Base-by-base conservation (phyloP, 1,284 basidiomycete genomes). In the Sanguinoderma infundibulare region DNA sequence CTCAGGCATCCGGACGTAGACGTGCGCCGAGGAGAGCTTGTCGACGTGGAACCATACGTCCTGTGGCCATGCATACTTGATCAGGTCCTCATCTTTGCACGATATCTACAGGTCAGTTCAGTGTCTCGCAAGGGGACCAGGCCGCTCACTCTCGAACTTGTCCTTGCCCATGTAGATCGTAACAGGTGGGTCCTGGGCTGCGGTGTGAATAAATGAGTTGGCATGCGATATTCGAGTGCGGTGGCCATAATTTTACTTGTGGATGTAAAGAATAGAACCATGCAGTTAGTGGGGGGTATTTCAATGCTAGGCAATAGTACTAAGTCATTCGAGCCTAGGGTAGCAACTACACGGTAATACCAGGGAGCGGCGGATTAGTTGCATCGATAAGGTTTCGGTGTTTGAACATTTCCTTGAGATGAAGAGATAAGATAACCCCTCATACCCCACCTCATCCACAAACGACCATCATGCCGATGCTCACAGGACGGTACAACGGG, bases 161-260 rank as follows among this genome's bases (percentile, higher is more conserved):
- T 99, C 97, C 72, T 87, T 89, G 39, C 97, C 97, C 94, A 98
- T 97, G 78, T 97, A 98, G 62, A 98, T 83, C 22, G 80, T 86
- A 3, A 84, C 90, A 1, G 92, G 82, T 1, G 94, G 93, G 38
- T 83, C 76, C 20, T 77, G 70, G 39, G 75, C 89, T 91, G 28
- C 4, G 3, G 15, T 30, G 32, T 6, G 12, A 51, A n/a, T n/a
- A 36, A 35, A 22, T n/a, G 20, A 15, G 30, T 14, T 5, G 0
- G 6, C 12, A n/a, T 44, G 26, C 15, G 20, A 7, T 17, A 20
- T 14, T 20, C 26, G 10, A 28, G 20, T 8, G 39, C n/a, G n/a
- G n/a, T n/a, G n/a, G n/a, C n/a, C n/a, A n/a, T n/a, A n/a, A n/a
- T n/a, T n/a, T 4, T 49, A 68, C 66, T 60, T 53, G 57, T 59